Evolutionary conservation across 192 early-diverging fungal genomes (phyloP).

Genomic region (Coemansia sp.): DNA sequence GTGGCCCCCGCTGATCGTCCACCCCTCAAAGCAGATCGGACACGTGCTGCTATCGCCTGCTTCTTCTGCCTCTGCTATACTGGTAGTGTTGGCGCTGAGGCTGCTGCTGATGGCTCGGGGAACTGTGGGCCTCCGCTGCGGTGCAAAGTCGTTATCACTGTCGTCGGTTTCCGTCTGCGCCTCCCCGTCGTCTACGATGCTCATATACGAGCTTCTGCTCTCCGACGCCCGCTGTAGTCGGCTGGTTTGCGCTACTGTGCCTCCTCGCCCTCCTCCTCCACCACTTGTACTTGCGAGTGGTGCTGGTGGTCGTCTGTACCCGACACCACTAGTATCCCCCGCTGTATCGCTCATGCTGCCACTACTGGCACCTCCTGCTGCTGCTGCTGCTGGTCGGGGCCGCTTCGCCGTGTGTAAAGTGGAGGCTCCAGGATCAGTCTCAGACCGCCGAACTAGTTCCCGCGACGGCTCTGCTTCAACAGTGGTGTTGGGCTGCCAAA

Average conservation of each 20-base stretch:
- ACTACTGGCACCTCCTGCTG: too few species aligned
- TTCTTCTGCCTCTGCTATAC: neutral
- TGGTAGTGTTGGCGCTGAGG: neutral
- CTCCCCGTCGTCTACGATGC: neutral
- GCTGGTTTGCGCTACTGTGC: neutral
- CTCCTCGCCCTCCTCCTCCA: neutral
- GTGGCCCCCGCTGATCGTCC: slow-evolving; percentile 35
- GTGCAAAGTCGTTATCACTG: slow-evolving; percentile 6
- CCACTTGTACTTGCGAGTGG: too few species aligned
- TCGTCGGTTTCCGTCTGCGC: too few species aligned
- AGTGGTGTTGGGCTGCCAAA: neutral
- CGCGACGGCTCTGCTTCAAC: neutral
- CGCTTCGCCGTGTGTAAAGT: neutral
- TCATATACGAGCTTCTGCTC: neutral
- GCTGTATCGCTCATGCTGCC: neutral
- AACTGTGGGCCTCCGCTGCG: neutral
- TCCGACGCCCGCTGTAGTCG: neutral
- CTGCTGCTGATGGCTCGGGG: neutral
- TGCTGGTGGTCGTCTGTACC: neutral
- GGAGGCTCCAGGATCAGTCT: neutral
- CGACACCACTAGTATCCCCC: neutral
- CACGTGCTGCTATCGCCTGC: slow-evolving; percentile 38
- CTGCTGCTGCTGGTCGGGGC: neutral
- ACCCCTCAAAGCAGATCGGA: slow-evolving; percentile 36
- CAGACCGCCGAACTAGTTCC: neutral